Base-by-base conservation (phyloP, 2,329 filamentous ascomycete genomes). In the Trichoderma sp. region DNA sequence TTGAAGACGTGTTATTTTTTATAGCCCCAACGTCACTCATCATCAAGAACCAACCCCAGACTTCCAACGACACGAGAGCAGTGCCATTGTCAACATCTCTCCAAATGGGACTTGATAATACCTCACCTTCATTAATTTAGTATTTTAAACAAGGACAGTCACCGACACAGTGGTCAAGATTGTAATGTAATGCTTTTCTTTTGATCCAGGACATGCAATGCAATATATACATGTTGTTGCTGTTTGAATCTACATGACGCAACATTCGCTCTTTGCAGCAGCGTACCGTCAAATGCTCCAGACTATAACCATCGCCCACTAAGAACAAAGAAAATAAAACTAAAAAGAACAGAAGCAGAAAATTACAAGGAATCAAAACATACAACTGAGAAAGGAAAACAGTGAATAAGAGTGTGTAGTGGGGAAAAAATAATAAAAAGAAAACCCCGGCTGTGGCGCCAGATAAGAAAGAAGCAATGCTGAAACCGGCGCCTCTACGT, bases 401-500 rank as follows among this genome's bases (percentile, higher is more conserved):
- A 62, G 47, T 30, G 23, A 26, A 58, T 57, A 57, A 36, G 9
- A 28, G 12, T 30, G 36, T 30, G 36, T 36, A 15, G 57, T 23
- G 13, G 55, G 13, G 55, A 39, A 59, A 50, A 58, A 4, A 20
- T 6, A 58, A 17, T n/a, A 55, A 65, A 64, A 59, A 20, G 12
- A 64, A 30, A 67, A 36, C 39, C n/a, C 26, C 57, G 50, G 47
- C 61, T 67, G 53, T 28, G 58, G 47, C 43, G 64, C 65, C 71
- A 70, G 39, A 61, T 43, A 50, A 50, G 59, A 71, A 62, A 67
- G 58, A 62, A 68, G 68, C 53, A 72, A 70, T 69, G 68, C 69
- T 67, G 61, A 39, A 70, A 36, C 67, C 67, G 63, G 72, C 73
- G 73, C 73, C 73, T 74, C 72, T 74, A 74, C 70, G 61, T 73